These are phyloP conservation scores for Brasenia schreberi DNA, from an alignment of 164 flowering plant species.

Conservation along the genomic window DNA sequence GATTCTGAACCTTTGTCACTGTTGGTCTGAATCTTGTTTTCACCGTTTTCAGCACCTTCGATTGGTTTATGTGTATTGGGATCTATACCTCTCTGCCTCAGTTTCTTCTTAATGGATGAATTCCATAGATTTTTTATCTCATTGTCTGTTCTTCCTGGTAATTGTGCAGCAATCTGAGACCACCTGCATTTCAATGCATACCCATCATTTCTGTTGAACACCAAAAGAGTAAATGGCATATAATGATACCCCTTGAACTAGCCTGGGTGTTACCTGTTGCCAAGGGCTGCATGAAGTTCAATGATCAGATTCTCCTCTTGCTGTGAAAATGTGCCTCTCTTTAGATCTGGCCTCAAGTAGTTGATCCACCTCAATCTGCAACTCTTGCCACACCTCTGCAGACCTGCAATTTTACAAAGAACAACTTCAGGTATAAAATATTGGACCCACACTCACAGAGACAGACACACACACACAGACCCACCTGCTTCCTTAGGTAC, in stretches of 20 bases:
- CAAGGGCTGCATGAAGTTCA: constrained; percentile 75
- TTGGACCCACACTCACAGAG: not conserved
- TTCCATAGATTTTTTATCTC: constrained; percentile 93
- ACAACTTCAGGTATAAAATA: not conserved
- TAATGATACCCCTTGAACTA: too few species aligned
- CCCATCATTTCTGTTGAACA: too few species aligned
- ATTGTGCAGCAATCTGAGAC: constrained; percentile 91
- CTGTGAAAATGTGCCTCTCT: constrained; percentile 70
- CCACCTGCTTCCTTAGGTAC: constrained; percentile 86
- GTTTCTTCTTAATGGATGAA: constrained; percentile 82
- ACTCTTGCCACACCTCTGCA: constrained; percentile 84
- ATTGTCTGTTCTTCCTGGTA: constrained; percentile 89
- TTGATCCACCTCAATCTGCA: constrained; percentile 87
- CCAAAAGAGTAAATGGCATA: too few species aligned
- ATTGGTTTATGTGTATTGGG: constrained; percentile 77
- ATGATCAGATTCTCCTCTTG: constrained; percentile 72
- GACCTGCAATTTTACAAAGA: constrained; percentile 25
- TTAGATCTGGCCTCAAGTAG: constrained; percentile 81
- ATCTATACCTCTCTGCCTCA: constrained; percentile 83
- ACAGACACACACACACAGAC: not conserved
- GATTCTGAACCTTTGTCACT: constrained; percentile 20
- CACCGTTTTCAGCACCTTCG: constrained; percentile 40
- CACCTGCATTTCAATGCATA: constrained; percentile 35
- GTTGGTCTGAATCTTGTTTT: constrained; percentile 12
- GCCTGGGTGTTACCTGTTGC: constrained; percentile 48